Evolutionary conservation across 768 basidiomycete genomes (phyloP).

Genomic region (Solioccasus polychromus): DNA sequence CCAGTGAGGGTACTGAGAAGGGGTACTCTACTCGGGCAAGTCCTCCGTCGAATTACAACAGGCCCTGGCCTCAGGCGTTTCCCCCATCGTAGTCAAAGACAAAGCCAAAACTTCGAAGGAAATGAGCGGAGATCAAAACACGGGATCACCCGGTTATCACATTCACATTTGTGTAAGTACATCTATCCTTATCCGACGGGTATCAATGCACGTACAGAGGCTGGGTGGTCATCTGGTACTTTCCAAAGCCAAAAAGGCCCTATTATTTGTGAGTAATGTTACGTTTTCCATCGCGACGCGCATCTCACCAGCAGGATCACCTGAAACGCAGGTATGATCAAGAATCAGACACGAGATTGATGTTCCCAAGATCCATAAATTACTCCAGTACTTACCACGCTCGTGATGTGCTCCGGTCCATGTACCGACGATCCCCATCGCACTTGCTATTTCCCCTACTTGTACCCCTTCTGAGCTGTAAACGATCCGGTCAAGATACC

Average conservation of each 20-base stretch:
- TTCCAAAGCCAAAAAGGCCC: constrained; percentile 78
- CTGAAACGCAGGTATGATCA: constrained; percentile 27
- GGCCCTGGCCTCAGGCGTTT: too few species aligned
- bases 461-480: constrained; percentile 65
- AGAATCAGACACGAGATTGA: too few species aligned
- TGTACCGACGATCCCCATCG: constrained; percentile 61
- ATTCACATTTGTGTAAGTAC: too few species aligned
- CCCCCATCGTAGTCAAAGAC: too few species aligned
- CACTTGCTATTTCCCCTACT: constrained; percentile 62
- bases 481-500: background rate
- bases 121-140: too few species aligned
- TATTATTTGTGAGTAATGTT: constrained; percentile 20
- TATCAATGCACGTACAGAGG: constrained; percentile 31
- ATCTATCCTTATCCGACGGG: background rate
- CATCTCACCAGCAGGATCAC: constrained; percentile 62
- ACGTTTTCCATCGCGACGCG: background rate
- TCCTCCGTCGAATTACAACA: too few species aligned
- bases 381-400: constrained; percentile 36
- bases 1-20: constrained; percentile 24
- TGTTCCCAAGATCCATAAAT: background rate
- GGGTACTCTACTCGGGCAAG: too few species aligned
- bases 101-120: too few species aligned
- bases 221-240: constrained; percentile 39
- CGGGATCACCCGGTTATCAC: too few species aligned
- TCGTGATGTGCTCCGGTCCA: constrained; percentile 68